These are phyloP conservation scores for Warburgia ugandensis DNA, from an alignment of 164 flowering plant genomes.

Conservation along the genomic window DNA sequence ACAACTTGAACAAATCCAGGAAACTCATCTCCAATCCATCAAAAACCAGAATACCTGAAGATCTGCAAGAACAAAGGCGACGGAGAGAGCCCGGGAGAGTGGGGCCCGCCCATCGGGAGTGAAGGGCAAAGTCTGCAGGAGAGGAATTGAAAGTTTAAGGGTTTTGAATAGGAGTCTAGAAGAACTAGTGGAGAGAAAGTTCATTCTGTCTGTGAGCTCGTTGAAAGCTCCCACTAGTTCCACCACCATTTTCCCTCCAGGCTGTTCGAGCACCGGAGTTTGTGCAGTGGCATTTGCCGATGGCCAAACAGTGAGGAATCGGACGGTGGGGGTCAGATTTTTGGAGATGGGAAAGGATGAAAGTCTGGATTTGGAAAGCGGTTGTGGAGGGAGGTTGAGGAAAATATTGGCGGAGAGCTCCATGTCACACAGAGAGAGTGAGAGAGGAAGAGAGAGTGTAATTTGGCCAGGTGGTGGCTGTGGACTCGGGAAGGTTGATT, in stretches of 20 bases:
- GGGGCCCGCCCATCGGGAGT: constrained; percentile 71
- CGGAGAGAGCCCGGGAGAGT: constrained; percentile 56
- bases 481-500: neutral
- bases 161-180: constrained; percentile 66
- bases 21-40: neutral
- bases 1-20: neutral
- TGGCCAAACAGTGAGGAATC: constrained; percentile 5
- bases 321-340: neutral
- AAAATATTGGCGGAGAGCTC: constrained; percentile 17
- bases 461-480: neutral
- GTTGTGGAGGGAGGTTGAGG: neutral
- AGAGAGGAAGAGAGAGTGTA: neutral
- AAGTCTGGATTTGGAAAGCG: neutral
- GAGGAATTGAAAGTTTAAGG: constrained; percentile 81
- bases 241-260: constrained; percentile 85
- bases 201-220: constrained; percentile 70
- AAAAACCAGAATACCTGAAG: constrained; percentile 54
- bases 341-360: neutral
- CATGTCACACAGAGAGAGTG: no score
- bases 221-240: constrained; percentile 84
- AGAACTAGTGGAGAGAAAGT: constrained; percentile 45
- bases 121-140: constrained; percentile 51
- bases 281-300: constrained; percentile 6
- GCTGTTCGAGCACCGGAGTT: constrained; percentile 31
- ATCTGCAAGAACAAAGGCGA: constrained; percentile 74